phyloP scores from a whole-genome alignment of 192 early-diverging fungal genomes.

The Dissophora globulifera region DNA sequence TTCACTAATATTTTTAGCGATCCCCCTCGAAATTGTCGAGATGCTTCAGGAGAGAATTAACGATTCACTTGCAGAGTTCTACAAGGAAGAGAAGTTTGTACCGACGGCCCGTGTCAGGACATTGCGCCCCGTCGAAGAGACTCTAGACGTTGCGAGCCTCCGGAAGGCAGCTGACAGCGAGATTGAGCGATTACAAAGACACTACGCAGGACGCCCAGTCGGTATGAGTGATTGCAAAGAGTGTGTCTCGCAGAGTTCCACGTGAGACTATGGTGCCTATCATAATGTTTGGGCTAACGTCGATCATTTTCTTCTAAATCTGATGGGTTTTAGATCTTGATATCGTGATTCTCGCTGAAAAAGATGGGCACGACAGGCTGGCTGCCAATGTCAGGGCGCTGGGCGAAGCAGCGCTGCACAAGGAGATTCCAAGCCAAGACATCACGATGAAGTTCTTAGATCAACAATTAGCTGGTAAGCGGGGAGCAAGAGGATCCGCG shows the following conservation, averaged over 20 bases:
- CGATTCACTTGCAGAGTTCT: conserved; percentile 16
- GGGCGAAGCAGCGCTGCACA: conserved; percentile 22
- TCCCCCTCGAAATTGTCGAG: conserved; percentile 9
- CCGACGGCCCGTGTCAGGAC: conserved; percentile 31
- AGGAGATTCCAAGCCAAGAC: conserved; percentile 30
- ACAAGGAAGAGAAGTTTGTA: conserved; percentile 25
- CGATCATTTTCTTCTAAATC: background rate
- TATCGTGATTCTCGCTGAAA: conserved; percentile 33
- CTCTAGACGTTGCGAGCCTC: background rate
- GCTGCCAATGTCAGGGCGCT: conserved; percentile 16
- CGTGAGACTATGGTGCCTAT: no score
- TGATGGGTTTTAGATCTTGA: conserved; percentile 28
- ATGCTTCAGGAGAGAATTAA: conserved; percentile 30
- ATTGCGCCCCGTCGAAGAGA: conserved; percentile 13
- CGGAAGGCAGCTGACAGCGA: background rate
- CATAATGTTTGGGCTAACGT: no score
- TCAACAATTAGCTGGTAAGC: conserved; percentile 12
- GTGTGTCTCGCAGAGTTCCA: no score
- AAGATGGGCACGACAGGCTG: conserved; percentile 39
- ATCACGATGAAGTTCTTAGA: conserved; percentile 35
- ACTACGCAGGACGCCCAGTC: conserved; percentile 9
- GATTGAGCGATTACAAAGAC: background rate
- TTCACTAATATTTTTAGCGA: conserved; percentile 18
- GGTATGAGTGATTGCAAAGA: conserved; percentile 6
- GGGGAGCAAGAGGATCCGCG: no score